These are phyloP conservation scores for Penicillium rolfsii DNA, from an alignment of 2,329 filamentous ascomycete species.

Conservation along the genomic window DNA sequence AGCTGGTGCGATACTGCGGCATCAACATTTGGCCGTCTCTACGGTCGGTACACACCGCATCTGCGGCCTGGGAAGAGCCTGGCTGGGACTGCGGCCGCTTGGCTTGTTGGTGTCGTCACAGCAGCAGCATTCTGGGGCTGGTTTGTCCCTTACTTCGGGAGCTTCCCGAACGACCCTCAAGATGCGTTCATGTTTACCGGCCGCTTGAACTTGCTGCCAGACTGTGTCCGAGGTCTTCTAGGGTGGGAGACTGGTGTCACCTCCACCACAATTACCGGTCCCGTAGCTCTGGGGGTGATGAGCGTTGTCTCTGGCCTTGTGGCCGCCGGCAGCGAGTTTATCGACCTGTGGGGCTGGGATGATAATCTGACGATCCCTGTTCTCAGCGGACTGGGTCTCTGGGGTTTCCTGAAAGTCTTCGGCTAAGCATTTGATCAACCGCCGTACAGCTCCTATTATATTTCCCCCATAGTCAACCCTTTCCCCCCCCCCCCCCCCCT, in stretches of 20 bases:
- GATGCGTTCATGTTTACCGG: conserved; percentile 82
- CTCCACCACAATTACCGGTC: conserved; percentile 65
- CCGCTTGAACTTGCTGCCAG: conserved; percentile 68
- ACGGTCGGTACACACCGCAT: conserved; percentile 83
- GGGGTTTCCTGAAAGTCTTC: conserved; percentile 89
- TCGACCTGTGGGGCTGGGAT: conserved; percentile 92
- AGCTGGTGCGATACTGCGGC: conserved; percentile 99
- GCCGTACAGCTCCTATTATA: conserved; percentile 8
- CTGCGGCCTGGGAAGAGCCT: conserved; percentile 88
- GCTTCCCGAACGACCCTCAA: conserved; percentile 69
- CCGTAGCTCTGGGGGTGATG: conserved; percentile 75
- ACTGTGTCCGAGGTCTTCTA: conserved; percentile 59
- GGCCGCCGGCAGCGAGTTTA: conserved; percentile 83
- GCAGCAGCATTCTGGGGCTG: conserved; percentile 88
- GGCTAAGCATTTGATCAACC: conserved; percentile 45
- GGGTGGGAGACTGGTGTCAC: conserved; percentile 60
- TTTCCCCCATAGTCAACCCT: neutral
- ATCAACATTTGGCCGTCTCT: conserved; percentile 88
- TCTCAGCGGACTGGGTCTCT: conserved; percentile 84
- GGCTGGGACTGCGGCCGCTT: conserved; percentile 84
- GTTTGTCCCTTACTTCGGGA: conserved; percentile 70
- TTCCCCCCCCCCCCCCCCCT: conserved; percentile 8
- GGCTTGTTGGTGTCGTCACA: conserved; percentile 77
- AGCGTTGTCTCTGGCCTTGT: conserved; percentile 86
- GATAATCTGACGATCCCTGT: conserved; percentile 97